A percentile compares a stretch with the other conserved stretches of the same genome.
phyloP scores from a whole-genome alignment of 257 asterid genomes.

The Anisodus acutangulus region DNA sequence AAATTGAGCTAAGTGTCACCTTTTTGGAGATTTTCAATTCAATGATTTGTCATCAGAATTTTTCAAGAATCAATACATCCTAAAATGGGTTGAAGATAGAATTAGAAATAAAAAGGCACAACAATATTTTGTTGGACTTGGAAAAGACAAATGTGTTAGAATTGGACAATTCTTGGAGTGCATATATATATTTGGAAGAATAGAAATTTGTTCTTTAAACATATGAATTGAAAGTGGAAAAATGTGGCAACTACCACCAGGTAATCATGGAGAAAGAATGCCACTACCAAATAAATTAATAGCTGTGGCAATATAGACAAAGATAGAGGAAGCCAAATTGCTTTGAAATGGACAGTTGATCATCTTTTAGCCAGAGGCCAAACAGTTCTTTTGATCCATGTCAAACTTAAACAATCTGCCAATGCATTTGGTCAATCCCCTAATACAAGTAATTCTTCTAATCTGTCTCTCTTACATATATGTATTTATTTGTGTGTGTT shows the following conservation, averaged over 20 bases:
- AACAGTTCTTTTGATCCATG: slow-evolving; percentile 72
- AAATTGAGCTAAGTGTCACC: background rate
- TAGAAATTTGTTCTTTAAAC: background rate
- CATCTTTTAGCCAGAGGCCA: slow-evolving; percentile 73
- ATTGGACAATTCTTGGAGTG: background rate
- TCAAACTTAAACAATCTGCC: slow-evolving; percentile 50
- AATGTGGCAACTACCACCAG: slow-evolving; percentile 15
- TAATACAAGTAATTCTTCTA: slow-evolving; percentile 52
- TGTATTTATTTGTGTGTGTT: background rate
- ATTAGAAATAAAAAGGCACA: background rate
- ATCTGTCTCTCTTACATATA: slow-evolving; percentile 16
- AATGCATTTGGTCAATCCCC: slow-evolving; percentile 44
- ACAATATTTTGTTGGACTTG: background rate
- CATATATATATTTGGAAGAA: background rate
- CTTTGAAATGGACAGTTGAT: slow-evolving; percentile 67
- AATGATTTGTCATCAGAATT: background rate
- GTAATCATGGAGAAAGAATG: slow-evolving; percentile 14
- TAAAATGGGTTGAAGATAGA: slow-evolving; percentile 14
- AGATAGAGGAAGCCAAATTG: slow-evolving; percentile 39
- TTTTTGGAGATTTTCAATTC: background rate
- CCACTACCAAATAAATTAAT: slow-evolving; percentile 23
- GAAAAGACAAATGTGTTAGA: background rate
- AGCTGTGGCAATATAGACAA: slow-evolving; percentile 41
- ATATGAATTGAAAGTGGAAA: background rate
- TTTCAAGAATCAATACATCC: slow-evolving; percentile 18